Percentiles rank a stretch among this genome's conserved stretches.
Evolutionary conservation across 2,329 filamentous ascomycete species (phyloP).

Genomic region (Madurella fahalii): DNA sequence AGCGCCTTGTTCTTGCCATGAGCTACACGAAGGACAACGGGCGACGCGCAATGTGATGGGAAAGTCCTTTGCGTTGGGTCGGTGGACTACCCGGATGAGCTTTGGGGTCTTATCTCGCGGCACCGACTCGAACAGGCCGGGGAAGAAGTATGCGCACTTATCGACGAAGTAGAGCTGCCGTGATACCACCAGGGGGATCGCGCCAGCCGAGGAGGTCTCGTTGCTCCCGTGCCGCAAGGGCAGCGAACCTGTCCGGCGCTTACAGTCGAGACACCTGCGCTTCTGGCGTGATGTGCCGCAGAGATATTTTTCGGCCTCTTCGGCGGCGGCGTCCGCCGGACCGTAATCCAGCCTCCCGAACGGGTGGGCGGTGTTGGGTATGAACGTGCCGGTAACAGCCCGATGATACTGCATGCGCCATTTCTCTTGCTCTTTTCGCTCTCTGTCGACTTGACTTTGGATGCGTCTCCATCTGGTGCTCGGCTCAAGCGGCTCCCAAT

Average conservation of each 20-base stretch:
- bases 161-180: not conserved
- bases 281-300: constrained; percentile 13
- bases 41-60: not conserved
- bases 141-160: not conserved
- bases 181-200: not conserved
- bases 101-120: not conserved
- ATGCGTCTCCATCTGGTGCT: constrained; percentile 1
- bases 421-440: not conserved
- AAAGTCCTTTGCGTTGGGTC: not conserved
- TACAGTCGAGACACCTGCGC: constrained; percentile 18
- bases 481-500: constrained; percentile 19
- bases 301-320: not conserved
- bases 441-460: not conserved
- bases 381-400: not conserved
- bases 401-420: not conserved
- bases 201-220: too few relatives aligned
- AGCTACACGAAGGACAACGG: constrained; percentile 8
- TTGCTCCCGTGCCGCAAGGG: not conserved
- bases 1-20: constrained; percentile 9
- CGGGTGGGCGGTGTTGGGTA: not conserved
- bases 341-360: not conserved
- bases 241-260: not conserved
- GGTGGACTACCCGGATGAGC: not conserved
- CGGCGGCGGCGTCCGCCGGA: not conserved
- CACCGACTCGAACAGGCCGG: constrained; percentile 3